Evolutionary conservation across 176 grass and related monocot genomes (phyloP).

Genomic region (Musa schizocarpa): DNA sequence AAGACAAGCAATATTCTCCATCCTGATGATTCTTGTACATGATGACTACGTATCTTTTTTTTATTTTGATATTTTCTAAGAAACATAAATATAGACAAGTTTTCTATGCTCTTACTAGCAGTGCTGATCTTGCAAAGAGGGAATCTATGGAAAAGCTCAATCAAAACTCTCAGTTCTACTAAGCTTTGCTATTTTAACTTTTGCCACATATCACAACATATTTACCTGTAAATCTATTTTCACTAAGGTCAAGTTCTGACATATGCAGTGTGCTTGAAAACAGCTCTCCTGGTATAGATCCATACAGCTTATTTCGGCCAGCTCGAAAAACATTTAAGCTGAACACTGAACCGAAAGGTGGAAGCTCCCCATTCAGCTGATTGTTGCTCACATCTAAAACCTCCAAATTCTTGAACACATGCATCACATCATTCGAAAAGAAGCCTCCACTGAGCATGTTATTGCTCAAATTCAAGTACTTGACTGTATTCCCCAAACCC

Average conservation of each 20-base stretch:
- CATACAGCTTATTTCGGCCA: slow-evolving; percentile 47
- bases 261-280: slow-evolving; percentile 65
- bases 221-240: slow-evolving; percentile 87
- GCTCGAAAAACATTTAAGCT: slow-evolving; percentile 55
- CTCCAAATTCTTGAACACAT: slow-evolving; percentile 78
- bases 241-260: slow-evolving; percentile 79
- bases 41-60: no score
- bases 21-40: no score
- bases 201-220: background rate
- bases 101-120: no score
- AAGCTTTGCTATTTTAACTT: background rate
- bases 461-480: slow-evolving; percentile 90
- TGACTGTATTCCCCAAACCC: slow-evolving; percentile 71
- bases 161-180: background rate
- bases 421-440: slow-evolving; percentile 46
- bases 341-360: slow-evolving; percentile 53
- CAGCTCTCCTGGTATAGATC: slow-evolving; percentile 52
- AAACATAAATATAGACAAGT: no score
- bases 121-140: background rate
- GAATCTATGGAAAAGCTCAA: background rate
- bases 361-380: slow-evolving; percentile 54
- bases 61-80: no score
- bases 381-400: slow-evolving; percentile 81
- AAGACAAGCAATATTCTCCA: no score
- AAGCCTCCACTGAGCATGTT: slow-evolving; percentile 61